phyloP scores from a whole-genome alignment of 306 rosid genomes.

The Pyrus communis region DNA sequence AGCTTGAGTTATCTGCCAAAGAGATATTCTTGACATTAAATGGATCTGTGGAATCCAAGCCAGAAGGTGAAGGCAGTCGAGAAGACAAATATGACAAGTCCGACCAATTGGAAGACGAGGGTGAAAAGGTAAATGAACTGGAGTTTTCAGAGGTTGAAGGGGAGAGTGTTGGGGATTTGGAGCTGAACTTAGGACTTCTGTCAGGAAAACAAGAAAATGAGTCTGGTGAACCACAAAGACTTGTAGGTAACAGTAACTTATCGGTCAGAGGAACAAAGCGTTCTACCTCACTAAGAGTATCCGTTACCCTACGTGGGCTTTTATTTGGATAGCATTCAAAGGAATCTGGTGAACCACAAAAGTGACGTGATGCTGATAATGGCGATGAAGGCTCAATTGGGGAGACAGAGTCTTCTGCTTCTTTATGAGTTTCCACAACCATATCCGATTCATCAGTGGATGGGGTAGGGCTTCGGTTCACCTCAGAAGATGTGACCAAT shows the following conservation, averaged over 20 bases:
- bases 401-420: slow-evolving; percentile 26
- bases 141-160: slow-evolving; percentile 77
- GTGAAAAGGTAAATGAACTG: slow-evolving; percentile 74
- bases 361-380: slow-evolving; percentile 33
- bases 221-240: slow-evolving; percentile 41
- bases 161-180: slow-evolving; percentile 66
- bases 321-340: slow-evolving; percentile 44
- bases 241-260: slow-evolving; percentile 34
- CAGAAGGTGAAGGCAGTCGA: slow-evolving; percentile 72
- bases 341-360: slow-evolving; percentile 64
- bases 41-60: slow-evolving; percentile 51
- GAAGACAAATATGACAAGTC: slow-evolving; percentile 65
- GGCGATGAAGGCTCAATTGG: slow-evolving; percentile 36
- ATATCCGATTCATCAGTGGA: slow-evolving; percentile 21
- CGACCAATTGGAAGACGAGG: slow-evolving; percentile 84
- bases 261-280: slow-evolving; percentile 22
- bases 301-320: slow-evolving; percentile 32
- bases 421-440: slow-evolving; percentile 20
- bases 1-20: slow-evolving; percentile 30
- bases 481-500: slow-evolving; percentile 39
- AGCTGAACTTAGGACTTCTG: slow-evolving; percentile 39
- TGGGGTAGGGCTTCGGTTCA: slow-evolving; percentile 25
- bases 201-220: slow-evolving; percentile 48
- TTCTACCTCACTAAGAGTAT: slow-evolving; percentile 23
- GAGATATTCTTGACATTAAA: slow-evolving; percentile 32